Evolutionary conservation across 2,329 filamentous ascomycete species (phyloP).

Genomic region (Epichloe amarillans): DNA sequence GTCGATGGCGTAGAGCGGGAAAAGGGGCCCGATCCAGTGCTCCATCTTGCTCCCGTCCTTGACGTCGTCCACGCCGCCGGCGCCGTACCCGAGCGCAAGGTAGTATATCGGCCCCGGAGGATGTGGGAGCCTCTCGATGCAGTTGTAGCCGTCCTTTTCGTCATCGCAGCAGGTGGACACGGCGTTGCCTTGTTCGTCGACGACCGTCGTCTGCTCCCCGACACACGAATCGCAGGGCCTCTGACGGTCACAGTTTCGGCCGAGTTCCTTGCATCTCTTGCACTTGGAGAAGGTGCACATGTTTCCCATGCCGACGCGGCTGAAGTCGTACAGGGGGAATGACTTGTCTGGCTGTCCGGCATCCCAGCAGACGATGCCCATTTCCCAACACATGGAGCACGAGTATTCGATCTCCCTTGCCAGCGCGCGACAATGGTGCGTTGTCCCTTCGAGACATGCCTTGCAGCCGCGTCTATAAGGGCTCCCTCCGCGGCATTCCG

Average conservation of each 20-base stretch:
- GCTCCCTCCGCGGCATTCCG: conserved; percentile 8
- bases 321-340: conserved; percentile 17
- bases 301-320: conserved; percentile 19
- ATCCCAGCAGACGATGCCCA: conserved; percentile 17
- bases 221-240: conserved; percentile 25
- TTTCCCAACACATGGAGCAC: conserved; percentile 16
- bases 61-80: conserved; percentile 14
- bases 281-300: conserved; percentile 15
- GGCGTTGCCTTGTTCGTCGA: not conserved
- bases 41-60: conserved; percentile 13
- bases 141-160: conserved; percentile 5
- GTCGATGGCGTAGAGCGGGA: conserved; percentile 8
- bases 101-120: conserved; percentile 21
- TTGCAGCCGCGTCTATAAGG: conserved; percentile 9
- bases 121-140: conserved; percentile 7
- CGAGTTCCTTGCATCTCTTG: conserved; percentile 10
- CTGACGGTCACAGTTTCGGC: conserved; percentile 21
- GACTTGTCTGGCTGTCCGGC: not conserved
- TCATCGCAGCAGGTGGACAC: conserved; percentile 6
- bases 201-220: not conserved
- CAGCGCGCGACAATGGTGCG: conserved; percentile 10
- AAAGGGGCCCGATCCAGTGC: conserved; percentile 14
- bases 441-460: conserved; percentile 5
- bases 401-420: conserved; percentile 7
- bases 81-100: conserved; percentile 17